Percentiles rank a stretch among this genome's conserved stretches.
Evolutionary conservation across 2,329 filamentous ascomycete species (phyloP).

Genomic region (Fusarium xyrophilum): DNA sequence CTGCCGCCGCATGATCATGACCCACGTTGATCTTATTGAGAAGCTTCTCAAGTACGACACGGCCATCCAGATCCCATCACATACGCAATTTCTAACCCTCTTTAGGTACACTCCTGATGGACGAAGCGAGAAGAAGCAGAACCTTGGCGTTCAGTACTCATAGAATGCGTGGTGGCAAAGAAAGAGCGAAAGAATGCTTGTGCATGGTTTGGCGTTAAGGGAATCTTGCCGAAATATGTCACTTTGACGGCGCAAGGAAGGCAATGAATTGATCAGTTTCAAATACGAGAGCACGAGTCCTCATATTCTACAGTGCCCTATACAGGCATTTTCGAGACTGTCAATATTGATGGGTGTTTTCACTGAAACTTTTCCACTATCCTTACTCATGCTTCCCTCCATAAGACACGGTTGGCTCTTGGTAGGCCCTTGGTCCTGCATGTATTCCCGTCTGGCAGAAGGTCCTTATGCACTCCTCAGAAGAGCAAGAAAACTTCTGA

Average conservation of each 20-base stretch:
- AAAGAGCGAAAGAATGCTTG: slow-evolving; percentile 23
- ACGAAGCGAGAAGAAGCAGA: slow-evolving; percentile 66
- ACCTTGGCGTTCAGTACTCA: slow-evolving; percentile 46
- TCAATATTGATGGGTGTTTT: not conserved
- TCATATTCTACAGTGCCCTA: slow-evolving; percentile 16
- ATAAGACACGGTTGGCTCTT: not conserved
- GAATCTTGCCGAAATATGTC: slow-evolving; percentile 38
- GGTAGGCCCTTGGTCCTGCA: not conserved
- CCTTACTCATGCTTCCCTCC: not conserved
- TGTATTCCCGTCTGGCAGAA: not conserved
- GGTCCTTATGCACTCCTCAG: not conserved
- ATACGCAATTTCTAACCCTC: slow-evolving; percentile 13
- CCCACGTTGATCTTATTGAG: slow-evolving; percentile 97
- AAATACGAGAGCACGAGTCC: slow-evolving; percentile 21
- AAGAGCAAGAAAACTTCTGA: not conserved
- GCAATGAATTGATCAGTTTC: slow-evolving; percentile 33
- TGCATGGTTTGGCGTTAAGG: slow-evolving; percentile 47
- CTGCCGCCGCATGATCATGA: slow-evolving; percentile 99
- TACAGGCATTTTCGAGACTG: slow-evolving; percentile 5
- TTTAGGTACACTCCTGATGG: slow-evolving; percentile 67
- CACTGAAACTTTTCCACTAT: not conserved
- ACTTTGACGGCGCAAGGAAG: slow-evolving; percentile 42
- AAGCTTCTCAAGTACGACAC: slow-evolving; percentile 85
- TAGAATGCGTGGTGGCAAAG: slow-evolving; percentile 26
- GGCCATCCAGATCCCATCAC: not conserved